Conservation (phyloP, 306 rosid species). For the Glycine soja region DNA sequence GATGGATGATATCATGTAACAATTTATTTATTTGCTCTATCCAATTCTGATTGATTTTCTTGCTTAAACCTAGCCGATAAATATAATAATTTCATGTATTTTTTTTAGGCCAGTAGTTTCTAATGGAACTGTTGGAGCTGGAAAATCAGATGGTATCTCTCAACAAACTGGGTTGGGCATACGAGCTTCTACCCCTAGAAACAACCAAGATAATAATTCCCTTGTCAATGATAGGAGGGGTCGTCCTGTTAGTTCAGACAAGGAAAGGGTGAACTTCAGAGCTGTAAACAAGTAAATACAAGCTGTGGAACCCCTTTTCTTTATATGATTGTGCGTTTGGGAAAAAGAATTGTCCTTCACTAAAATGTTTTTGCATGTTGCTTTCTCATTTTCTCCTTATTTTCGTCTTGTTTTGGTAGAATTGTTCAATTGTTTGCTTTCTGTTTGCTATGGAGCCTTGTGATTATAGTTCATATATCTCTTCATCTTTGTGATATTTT, state of each 20-base stretch:
- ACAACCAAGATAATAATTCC: constrained; percentile 77
- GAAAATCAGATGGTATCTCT: constrained; percentile 77
- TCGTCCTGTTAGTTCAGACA: constrained; percentile 77
- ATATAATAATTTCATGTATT: constrained; percentile 41
- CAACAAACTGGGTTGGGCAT: constrained; percentile 82
- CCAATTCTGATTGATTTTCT: constrained; percentile 37
- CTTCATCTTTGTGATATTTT: constrained; percentile 32
- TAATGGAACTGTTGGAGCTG: constrained; percentile 78
- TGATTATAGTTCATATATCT: constrained; percentile 28
- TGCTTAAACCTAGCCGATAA: constrained; percentile 41
- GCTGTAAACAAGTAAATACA: constrained; percentile 81
- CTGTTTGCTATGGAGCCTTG: constrained; percentile 22
- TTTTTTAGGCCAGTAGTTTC: constrained; percentile 77
- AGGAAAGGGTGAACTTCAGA: constrained; percentile 84
- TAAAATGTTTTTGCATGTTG: constrained; percentile 19
- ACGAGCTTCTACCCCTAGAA: constrained; percentile 81
- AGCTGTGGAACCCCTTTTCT: constrained; percentile 32
- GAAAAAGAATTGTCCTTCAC: constrained; percentile 23
- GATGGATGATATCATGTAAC: constrained; percentile 34
- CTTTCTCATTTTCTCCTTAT: constrained; percentile 30
- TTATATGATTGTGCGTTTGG: constrained; percentile 35
- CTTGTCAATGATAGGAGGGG: constrained; percentile 79
- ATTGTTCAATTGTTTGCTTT: constrained; percentile 29
- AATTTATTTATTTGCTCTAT: background rate
- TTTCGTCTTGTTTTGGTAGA: constrained; percentile 36